Conservation (phyloP, 176 grass and related monocot genomes). For the Secale cereale region DNA sequence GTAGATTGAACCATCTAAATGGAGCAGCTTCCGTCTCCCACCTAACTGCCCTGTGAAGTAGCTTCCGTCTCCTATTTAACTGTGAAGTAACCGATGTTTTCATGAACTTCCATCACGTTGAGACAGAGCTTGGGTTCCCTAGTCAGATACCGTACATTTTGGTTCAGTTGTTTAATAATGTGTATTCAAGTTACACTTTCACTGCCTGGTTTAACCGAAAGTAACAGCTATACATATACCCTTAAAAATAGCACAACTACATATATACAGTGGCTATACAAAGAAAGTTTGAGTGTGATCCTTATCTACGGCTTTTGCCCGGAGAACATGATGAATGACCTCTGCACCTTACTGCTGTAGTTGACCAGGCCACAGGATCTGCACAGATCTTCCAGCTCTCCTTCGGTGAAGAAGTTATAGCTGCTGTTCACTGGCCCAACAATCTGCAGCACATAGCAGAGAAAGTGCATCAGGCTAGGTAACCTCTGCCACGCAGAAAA, state of each 20-base stretch:
- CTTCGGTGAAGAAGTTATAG: conserved; percentile 86
- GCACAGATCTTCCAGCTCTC: conserved; percentile 87
- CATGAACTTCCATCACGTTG: too few relatives aligned
- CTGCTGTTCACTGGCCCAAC: conserved; percentile 63
- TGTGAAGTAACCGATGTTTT: too few relatives aligned
- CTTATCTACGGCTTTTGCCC: conserved; percentile 62
- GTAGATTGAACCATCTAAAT: neutral
- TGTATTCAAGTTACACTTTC: too few relatives aligned
- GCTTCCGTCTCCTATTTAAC: too few relatives aligned
- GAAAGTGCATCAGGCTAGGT: neutral
- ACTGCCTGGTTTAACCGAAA: too few relatives aligned
- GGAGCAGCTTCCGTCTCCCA: neutral
- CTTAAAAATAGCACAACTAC: neutral
- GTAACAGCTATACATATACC: too few relatives aligned
- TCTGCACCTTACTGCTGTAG: conserved; percentile 68
- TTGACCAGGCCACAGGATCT: conserved; percentile 83
- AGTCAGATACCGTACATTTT: too few relatives aligned
- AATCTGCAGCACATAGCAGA: conserved; percentile 45
- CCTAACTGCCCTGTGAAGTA: neutral
- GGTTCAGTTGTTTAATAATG: too few relatives aligned
- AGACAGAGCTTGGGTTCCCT: too few relatives aligned
- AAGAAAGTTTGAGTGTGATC: neutral
- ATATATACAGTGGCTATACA: neutral
- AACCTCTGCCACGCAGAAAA: conserved; percentile 4
- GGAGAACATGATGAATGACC: conserved; percentile 96